These are phyloP conservation scores for Trichoderma gamsii DNA, from an alignment of 495 filamentous ascomycete genomes.

Conservation along the genomic window DNA sequence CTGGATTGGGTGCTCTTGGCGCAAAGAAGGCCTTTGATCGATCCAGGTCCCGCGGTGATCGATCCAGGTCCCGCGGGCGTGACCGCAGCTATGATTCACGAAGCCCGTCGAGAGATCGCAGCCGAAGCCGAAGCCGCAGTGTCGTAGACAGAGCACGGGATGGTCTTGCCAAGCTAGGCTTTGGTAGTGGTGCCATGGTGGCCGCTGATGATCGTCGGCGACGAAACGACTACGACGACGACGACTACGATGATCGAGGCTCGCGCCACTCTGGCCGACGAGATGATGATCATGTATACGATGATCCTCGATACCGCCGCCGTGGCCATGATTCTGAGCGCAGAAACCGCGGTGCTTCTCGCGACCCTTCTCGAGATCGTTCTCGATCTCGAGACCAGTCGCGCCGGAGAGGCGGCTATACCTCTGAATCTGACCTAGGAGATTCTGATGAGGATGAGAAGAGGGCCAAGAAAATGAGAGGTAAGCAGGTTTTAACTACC, in stretches of 20 bases:
- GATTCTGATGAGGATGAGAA: slow-evolving; percentile 74
- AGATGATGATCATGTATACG: slow-evolving; percentile 45
- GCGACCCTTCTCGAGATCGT: slow-evolving; percentile 37
- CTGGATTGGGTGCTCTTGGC: slow-evolving; percentile 68
- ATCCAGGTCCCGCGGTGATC: slow-evolving; percentile 55
- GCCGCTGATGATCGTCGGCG: slow-evolving; percentile 31
- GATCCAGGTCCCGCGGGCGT: slow-evolving; percentile 54
- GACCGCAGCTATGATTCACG: slow-evolving; percentile 43
- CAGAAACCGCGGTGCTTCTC: slow-evolving; percentile 41
- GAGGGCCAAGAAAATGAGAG: slow-evolving; percentile 68
- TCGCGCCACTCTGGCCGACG: slow-evolving; percentile 28
- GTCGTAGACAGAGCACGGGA: slow-evolving; percentile 40
- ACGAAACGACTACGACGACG: slow-evolving; percentile 25
- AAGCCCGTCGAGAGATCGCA: slow-evolving; percentile 31
- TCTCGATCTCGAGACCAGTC: slow-evolving; percentile 33
- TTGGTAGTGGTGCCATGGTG: slow-evolving; percentile 35
- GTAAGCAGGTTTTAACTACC: slow-evolving; percentile 77
- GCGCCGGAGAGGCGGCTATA: slow-evolving; percentile 31
- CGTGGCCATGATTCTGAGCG: slow-evolving; percentile 13
- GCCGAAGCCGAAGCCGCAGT: slow-evolving; percentile 46
- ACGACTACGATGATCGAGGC: slow-evolving; percentile 30
- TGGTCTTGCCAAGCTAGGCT: slow-evolving; percentile 40
- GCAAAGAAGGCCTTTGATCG: slow-evolving; percentile 74
- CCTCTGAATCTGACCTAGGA: slow-evolving; percentile 57
- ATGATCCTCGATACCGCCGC: slow-evolving; percentile 46